Evolutionary conservation across 495 filamentous ascomycete genomes (phyloP).

Genomic region (Poronia punctata): DNA sequence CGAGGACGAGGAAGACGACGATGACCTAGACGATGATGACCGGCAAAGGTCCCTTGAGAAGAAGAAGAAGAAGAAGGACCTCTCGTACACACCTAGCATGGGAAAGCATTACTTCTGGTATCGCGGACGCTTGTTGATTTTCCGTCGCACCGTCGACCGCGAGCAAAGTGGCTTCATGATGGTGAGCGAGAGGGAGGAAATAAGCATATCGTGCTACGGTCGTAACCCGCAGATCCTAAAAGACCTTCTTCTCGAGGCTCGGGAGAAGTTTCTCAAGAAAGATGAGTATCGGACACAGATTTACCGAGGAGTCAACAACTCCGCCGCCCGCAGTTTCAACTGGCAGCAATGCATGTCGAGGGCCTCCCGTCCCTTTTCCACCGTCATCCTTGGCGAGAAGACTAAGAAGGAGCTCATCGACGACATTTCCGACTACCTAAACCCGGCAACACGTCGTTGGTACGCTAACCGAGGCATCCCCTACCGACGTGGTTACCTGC

Average conservation of each 20-base stretch:
- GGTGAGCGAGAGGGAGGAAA: constrained; percentile 46
- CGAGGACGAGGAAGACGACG: constrained; percentile 42
- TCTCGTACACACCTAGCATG: constrained; percentile 58
- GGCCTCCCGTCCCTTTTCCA: constrained; percentile 70
- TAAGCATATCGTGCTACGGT: constrained; percentile 60
- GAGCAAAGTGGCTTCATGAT: constrained; percentile 21
- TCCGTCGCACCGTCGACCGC: constrained; percentile 39
- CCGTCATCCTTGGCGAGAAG: constrained; percentile 72
- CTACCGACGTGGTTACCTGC: constrained; percentile 80
- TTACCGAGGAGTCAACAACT: constrained; percentile 48
- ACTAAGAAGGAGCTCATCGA: constrained; percentile 68
- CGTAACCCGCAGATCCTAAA: constrained; percentile 59
- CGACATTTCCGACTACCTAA: constrained; percentile 86
- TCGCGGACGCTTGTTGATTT: constrained; percentile 46
- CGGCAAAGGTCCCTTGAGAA: no score
- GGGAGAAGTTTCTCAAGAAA: constrained; percentile 47
- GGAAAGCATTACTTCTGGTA: constrained; percentile 64
- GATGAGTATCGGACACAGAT: constrained; percentile 60
- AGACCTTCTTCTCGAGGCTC: constrained; percentile 58
- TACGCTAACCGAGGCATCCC: constrained; percentile 70
- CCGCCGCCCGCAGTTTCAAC: constrained; percentile 23
- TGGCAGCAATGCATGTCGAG: constrained; percentile 54
- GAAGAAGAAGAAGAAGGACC: constrained; percentile 48
- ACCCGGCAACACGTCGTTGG: constrained; percentile 69
- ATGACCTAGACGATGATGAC: constrained; percentile 16